Base-by-base conservation (phyloP, 805 yeast genomes). In the Starmerella stellata region DNA sequence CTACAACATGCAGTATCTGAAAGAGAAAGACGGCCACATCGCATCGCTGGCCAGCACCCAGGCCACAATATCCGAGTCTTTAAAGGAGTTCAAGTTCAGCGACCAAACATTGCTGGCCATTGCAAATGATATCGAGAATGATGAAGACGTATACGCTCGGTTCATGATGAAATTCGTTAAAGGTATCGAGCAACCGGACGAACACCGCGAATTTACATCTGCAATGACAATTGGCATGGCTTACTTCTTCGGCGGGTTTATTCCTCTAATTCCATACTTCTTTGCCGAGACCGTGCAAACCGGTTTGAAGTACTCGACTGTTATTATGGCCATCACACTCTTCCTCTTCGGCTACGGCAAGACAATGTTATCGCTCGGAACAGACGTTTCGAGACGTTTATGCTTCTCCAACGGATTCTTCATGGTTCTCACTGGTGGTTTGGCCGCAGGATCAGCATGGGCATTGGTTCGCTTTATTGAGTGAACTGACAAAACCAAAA, bases 391-490 rank as follows among this genome's bases (percentile, higher is more conserved):
- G n/a, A 45, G 38, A 17, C 35, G 34, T 23, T 44, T 46, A 39
- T 56, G 58, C 36, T 60, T 77, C 3, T 61, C 65, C 37, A 95
- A 85, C 58, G 96, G 95, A 33, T 41, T 77, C 16, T 92, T 82
- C 60, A 87, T 90, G 96, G 74, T 82, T 38, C 59, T 77, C n/a
- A 85, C 81, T 37, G 98, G 98, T 30, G 92, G 95, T n/a, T 63
- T 78, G 24, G 96, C 98, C 18, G 96, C 98, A 4, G 93, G 94
- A 4, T 79, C 93, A 19, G 98, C 98, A 9, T 87, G 94, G 93
- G 72, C 72, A 34, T 70, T 85, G 55, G 98, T 87, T 25, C 77
- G 74, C 55, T 57, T 76, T 46, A 74, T 87, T 44, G 94, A 75
- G 44, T 62, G 47, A 42, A 7, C 25, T n/a, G n/a, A n/a, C n/a